Conservation (phyloP, 2,329 filamentous ascomycete species). For the Sclerotinia subarctica region DNA sequence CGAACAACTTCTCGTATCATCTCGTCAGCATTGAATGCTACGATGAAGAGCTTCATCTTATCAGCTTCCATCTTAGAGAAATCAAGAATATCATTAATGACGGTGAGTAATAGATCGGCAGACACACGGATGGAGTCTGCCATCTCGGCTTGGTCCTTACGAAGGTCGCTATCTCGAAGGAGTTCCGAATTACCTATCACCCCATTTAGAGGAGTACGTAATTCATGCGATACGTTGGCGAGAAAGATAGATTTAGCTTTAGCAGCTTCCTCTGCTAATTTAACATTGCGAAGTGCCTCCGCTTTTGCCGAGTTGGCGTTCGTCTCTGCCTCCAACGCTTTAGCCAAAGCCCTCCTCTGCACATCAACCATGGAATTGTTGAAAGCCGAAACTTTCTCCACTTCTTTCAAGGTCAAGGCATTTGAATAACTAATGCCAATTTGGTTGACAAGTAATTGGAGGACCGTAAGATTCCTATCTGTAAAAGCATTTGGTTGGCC, state of each 20-base stretch:
- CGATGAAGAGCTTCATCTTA: slow-evolving; percentile 76
- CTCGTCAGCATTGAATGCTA: slow-evolving; percentile 64
- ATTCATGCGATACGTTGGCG: slow-evolving; percentile 76
- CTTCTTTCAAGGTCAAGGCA: slow-evolving; percentile 63
- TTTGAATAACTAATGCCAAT: slow-evolving; percentile 71
- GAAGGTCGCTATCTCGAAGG: slow-evolving; percentile 70
- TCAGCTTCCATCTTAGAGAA: slow-evolving; percentile 93
- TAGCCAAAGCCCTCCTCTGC: slow-evolving; percentile 69
- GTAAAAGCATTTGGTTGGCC: slow-evolving; percentile 73
- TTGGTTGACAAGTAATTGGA: slow-evolving; percentile 73
- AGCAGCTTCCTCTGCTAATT: slow-evolving; percentile 77
- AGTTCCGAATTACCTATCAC: slow-evolving; percentile 88
- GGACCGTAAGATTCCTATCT: slow-evolving; percentile 64
- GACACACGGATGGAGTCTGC: slow-evolving; percentile 84
- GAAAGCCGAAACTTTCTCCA: slow-evolving; percentile 74
- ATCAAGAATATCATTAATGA: slow-evolving; percentile 95
- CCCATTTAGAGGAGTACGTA: slow-evolving; percentile 79
- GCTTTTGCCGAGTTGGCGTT: slow-evolving; percentile 76
- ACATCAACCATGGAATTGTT: slow-evolving; percentile 75
- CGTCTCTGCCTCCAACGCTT: slow-evolving; percentile 69
- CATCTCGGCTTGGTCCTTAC: slow-evolving; percentile 77
- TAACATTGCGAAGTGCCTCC: slow-evolving; percentile 73
- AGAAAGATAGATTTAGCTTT: slow-evolving; percentile 81
- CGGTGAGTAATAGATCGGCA: slow-evolving; percentile 80
- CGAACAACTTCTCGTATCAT: slow-evolving; percentile 65